These are phyloP conservation scores for Telopea speciosissima DNA, from an alignment of 177 flowering plant species.

Conservation along the genomic window DNA sequence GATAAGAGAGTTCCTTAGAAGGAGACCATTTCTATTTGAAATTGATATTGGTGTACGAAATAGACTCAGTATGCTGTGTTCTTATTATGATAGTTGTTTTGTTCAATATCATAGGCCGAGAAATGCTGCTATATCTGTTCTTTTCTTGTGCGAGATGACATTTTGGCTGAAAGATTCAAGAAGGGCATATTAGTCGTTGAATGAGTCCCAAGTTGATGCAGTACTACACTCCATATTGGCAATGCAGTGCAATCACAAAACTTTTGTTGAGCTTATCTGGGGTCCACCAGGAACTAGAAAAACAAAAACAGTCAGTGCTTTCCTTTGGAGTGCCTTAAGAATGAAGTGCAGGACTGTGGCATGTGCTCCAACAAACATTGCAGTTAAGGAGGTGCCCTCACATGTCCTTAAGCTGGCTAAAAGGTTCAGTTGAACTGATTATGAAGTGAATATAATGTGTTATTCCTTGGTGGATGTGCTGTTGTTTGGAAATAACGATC, in stretches of 20 bases:
- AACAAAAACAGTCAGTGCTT: constrained; percentile 43
- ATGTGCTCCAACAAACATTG: constrained; percentile 74
- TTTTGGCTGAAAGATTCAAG: constrained; percentile 1
- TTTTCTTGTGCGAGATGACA: not conserved
- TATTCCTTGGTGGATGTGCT: constrained; percentile 49
- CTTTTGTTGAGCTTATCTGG: constrained; percentile 52
- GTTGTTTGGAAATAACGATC: constrained; percentile 28
- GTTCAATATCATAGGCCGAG: constrained; percentile 20
- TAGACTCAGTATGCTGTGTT: not conserved
- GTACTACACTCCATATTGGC: constrained; percentile 26
- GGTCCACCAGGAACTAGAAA: constrained; percentile 88
- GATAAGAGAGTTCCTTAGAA: too few species aligned
- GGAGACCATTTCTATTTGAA: too few species aligned
- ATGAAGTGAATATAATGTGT: not conserved
- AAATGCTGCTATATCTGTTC: constrained; percentile 25
- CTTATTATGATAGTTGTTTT: not conserved
- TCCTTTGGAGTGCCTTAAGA: constrained; percentile 40
- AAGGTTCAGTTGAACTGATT: constrained; percentile 11
- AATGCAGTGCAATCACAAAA: constrained; percentile 30
- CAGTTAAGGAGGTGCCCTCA: constrained; percentile 44
- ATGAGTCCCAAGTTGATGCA: constrained; percentile 46
- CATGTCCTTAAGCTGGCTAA: constrained; percentile 33
- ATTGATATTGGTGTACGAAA: not conserved
- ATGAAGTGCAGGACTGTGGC: constrained; percentile 38
- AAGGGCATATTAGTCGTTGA: constrained; percentile 17